Conservation (phyloP, 352 stramenopile species). For the Pythium dissimile region DNA sequence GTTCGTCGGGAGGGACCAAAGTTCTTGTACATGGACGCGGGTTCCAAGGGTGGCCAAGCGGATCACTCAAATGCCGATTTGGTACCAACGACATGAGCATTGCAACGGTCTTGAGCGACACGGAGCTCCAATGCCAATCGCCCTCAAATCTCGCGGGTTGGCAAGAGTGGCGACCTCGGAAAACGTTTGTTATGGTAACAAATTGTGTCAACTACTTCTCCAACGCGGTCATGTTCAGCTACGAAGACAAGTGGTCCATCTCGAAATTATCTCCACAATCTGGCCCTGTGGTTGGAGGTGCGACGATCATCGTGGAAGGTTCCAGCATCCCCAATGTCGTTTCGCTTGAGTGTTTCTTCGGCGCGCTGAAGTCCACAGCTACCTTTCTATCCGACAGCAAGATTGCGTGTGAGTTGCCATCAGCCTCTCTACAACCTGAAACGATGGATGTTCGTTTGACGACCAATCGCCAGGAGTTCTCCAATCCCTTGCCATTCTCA, state of each 20-base stretch:
- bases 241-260: conserved; percentile 39
- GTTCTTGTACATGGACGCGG: conserved; percentile 39
- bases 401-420: conserved; percentile 3
- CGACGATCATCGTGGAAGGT: conserved; percentile 29
- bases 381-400: conserved; percentile 1
- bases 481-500: conserved; percentile 27
- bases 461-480: conserved; percentile 58
- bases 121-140: conserved; percentile 34
- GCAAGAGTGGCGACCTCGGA: conserved; percentile 16
- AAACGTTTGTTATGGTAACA: conserved; percentile 54
- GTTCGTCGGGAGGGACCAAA: conserved; percentile 34
- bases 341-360: conserved; percentile 22
- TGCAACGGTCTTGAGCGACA: conserved; percentile 36
- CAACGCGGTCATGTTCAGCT: conserved; percentile 52
- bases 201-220: conserved; percentile 50
- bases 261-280: conserved; percentile 19
- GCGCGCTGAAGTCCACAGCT: background rate
- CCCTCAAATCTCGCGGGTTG: conserved; percentile 25
- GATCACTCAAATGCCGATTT: conserved; percentile 50
- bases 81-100: conserved; percentile 32
- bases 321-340: conserved; percentile 9
- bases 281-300: conserved; percentile 34
- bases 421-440: background rate
- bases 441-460: conserved; percentile 41
- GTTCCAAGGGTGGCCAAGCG: conserved; percentile 28